phyloP scores from a whole-genome alignment of 768 basidiomycete species.

The Neoboletus brunneissimus region DNA sequence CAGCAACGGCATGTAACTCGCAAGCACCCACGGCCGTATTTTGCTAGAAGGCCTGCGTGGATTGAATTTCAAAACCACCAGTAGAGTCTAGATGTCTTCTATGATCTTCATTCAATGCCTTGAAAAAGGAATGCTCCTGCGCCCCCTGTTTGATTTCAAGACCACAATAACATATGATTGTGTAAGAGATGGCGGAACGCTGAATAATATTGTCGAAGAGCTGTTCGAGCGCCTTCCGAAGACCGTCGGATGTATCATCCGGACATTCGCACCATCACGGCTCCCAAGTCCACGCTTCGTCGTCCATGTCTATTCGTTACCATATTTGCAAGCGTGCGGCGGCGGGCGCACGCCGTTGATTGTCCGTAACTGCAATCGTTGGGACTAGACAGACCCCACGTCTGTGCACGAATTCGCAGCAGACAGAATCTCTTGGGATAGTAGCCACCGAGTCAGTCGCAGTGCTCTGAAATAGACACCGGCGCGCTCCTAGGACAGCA shows the following conservation, averaged over 20 bases:
- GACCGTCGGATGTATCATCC: background rate
- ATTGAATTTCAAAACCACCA: background rate
- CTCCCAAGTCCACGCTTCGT: background rate
- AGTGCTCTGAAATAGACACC: background rate
- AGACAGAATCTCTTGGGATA: background rate
- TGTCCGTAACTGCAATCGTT: background rate
- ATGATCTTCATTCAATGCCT: conserved; percentile 7
- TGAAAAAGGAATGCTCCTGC: background rate
- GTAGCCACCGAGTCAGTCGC: background rate
- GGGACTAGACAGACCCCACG: background rate
- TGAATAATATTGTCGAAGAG: background rate
- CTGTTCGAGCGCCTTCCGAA: background rate
- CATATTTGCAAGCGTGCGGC: background rate
- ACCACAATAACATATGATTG: background rate
- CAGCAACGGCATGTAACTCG: conserved; percentile 10
- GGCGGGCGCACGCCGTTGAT: background rate
- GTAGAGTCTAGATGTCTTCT: background rate
- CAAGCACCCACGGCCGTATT: background rate
- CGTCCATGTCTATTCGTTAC: background rate
- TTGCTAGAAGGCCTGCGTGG: background rate
- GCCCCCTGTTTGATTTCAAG: background rate
- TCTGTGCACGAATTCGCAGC: background rate
- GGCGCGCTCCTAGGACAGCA: background rate
- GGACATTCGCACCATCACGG: background rate
- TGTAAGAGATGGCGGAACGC: background rate